Conservation (phyloP, 306 rosid species). For the Fragaria vesca region DNA sequence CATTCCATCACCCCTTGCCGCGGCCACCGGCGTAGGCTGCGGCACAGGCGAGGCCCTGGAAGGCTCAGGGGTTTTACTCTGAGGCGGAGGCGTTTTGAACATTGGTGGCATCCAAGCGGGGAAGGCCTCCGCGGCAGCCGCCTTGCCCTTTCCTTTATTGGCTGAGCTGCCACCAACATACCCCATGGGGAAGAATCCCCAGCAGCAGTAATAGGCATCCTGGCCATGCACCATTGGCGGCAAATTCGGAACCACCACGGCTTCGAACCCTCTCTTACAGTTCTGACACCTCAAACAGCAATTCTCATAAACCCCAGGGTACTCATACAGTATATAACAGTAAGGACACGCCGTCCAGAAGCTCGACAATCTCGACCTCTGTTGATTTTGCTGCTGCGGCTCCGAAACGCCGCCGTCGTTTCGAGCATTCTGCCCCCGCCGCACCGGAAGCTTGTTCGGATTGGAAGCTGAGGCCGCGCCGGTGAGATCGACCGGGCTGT, state of each 20-base stretch:
- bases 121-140: conserved; percentile 14
- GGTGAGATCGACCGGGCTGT: conserved; percentile 39
- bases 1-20: background rate
- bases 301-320: conserved; percentile 63
- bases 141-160: conserved; percentile 32
- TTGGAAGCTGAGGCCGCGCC: background rate
- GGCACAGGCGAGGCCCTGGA: background rate
- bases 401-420: conserved; percentile 14
- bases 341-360: conserved; percentile 99
- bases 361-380: conserved; percentile 38
- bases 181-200: conserved; percentile 85
- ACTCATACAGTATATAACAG: conserved; percentile 73
- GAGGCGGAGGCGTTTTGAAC: conserved; percentile 13
- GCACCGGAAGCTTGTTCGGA: conserved; percentile 46
- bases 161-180: conserved; percentile 32
- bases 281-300: conserved; percentile 84
- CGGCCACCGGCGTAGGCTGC: background rate
- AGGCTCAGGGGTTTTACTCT: conserved; percentile 14
- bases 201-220: conserved; percentile 79
- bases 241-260: conserved; percentile 39
- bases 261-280: conserved; percentile 70
- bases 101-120: conserved; percentile 73
- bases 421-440: conserved; percentile 32
- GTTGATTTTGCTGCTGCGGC: background rate
- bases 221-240: conserved; percentile 75